A percentile compares a stretch with the other conserved stretches of the same genome.
These are phyloP conservation scores for Pseudomonodictys pantanalensis DNA, from an alignment of 495 filamentous ascomycete species.

Conservation along the genomic window DNA sequence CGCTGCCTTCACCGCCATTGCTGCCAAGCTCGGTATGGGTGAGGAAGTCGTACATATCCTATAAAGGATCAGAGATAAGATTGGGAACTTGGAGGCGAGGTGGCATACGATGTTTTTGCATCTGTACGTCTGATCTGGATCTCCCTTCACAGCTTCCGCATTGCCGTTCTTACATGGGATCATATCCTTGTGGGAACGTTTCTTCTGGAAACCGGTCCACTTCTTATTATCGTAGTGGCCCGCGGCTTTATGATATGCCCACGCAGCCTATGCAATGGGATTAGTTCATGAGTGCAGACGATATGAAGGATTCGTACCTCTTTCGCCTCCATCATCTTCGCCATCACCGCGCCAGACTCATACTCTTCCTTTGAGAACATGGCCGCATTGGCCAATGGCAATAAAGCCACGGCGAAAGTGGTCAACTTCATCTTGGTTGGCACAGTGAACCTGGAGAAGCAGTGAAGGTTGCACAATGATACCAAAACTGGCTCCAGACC, in stretches of 20 bases:
- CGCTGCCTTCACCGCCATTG: constrained; percentile 12
- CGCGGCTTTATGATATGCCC: constrained; percentile 15
- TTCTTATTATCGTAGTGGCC: constrained; percentile 17
- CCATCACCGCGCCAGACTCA: constrained; percentile 18
- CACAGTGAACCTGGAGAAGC: not conserved
- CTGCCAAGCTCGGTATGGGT: constrained; percentile 20
- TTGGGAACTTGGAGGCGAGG: not conserved
- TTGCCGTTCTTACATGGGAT: constrained; percentile 13
- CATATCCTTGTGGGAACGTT: constrained; percentile 1
- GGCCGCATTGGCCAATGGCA: constrained; percentile 14
- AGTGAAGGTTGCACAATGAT: not conserved
- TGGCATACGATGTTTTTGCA: constrained; percentile 20
- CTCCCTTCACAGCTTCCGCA: constrained; percentile 18
- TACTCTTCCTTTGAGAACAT: constrained; percentile 18
- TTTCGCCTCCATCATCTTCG: constrained; percentile 19
- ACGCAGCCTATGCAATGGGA: constrained; percentile 4
- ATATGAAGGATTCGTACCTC: constrained; percentile 2
- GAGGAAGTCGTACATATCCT: constrained; percentile 26
- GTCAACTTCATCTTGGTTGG: constrained; percentile 25
- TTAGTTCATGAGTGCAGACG: not conserved
- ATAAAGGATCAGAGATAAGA: not conserved
- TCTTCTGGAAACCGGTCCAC: constrained; percentile 14
- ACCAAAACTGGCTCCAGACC: not conserved
- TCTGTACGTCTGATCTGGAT: constrained; percentile 20
- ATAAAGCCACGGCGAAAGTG: constrained; percentile 5